phyloP scores from a whole-genome alignment of 257 asterid species.

The Nyctanthes arbortristis region DNA sequence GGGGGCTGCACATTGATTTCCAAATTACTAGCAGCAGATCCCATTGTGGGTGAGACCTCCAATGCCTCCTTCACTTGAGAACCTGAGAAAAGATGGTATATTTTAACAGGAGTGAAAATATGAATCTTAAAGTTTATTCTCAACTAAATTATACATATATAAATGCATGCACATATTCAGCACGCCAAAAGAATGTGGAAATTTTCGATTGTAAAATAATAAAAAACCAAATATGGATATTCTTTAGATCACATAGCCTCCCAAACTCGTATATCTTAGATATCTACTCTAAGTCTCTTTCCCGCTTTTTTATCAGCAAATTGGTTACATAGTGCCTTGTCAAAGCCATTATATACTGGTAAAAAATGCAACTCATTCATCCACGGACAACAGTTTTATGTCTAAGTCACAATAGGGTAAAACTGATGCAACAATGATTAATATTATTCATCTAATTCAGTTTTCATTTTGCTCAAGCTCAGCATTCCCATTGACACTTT shows the following conservation, averaged over 20 bases:
- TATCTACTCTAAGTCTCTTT: neutral
- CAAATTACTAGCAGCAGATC: conserved; percentile 20
- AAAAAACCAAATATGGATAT: too few species aligned
- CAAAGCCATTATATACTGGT: neutral
- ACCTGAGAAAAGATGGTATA: conserved; percentile 27
- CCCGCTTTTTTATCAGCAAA: neutral
- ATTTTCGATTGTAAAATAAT: too few species aligned
- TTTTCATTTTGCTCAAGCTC: too few species aligned
- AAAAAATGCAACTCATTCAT: neutral
- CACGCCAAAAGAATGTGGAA: too few species aligned
- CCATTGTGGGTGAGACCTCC: conserved; percentile 16
- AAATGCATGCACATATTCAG: too few species aligned
- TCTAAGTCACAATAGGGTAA: too few species aligned
- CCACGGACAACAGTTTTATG: too few species aligned
- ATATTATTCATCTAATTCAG: too few species aligned
- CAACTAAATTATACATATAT: too few species aligned
- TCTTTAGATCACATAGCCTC: too few species aligned
- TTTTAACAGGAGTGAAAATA: neutral
- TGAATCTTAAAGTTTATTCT: too few species aligned
- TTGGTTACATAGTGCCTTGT: neutral
- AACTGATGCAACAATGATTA: too few species aligned
- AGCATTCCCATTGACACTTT: neutral
- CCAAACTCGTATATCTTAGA: neutral
- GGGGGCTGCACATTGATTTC: conserved; percentile 26
- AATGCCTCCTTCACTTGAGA: conserved; percentile 28